These are phyloP conservation scores for Alopecurus myosuroides DNA, from an alignment of 176 grass and related monocot species.

Conservation along the genomic window DNA sequence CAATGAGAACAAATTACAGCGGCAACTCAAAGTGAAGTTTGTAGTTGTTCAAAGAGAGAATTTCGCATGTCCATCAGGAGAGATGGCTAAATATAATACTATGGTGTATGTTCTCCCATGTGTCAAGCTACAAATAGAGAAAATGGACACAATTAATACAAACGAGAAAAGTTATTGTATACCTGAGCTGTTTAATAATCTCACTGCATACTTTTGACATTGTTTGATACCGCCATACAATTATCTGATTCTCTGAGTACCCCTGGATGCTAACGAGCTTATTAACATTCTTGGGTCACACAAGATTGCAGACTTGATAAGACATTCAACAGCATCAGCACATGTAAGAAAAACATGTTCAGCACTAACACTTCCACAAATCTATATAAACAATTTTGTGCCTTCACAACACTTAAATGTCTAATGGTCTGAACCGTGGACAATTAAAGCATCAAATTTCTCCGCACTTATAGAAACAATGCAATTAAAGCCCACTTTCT, in stretches of 20 bases:
- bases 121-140: too few species aligned
- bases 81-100: too few species aligned
- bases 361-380: neutral
- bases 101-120: too few species aligned
- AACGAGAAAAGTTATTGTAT: neutral
- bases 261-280: conserved; percentile 92
- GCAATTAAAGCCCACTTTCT: neutral
- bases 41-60: too few species aligned
- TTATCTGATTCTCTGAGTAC: conserved; percentile 96
- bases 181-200: neutral
- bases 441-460: neutral
- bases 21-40: too few species aligned
- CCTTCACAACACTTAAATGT: neutral
- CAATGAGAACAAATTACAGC: too few species aligned
- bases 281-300: conserved; percentile 96
- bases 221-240: conserved; percentile 93
- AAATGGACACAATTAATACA: neutral
- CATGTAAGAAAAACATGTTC: neutral
- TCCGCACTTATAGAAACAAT: neutral
- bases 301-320: conserved; percentile 88
- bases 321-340: conserved; percentile 11
- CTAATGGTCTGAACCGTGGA: neutral
- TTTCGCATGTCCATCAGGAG: too few species aligned
- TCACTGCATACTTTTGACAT: conserved; percentile 73
- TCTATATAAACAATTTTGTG: neutral